Evolutionary conservation across 495 filamentous ascomycete species (phyloP).

Genomic region (Podospora pseudoanserina): DNA sequence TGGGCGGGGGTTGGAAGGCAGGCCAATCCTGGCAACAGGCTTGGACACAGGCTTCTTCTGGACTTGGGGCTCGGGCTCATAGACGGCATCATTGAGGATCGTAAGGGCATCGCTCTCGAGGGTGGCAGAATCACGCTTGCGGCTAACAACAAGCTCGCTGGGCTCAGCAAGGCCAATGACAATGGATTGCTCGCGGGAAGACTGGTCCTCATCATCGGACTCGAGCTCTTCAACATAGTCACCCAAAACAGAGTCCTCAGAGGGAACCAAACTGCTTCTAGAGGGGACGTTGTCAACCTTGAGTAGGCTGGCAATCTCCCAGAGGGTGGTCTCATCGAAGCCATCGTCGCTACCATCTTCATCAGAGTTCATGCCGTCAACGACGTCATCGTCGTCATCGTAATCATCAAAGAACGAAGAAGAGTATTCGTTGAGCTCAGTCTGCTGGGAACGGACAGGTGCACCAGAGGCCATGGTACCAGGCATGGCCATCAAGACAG

Average conservation of each 20-base stretch:
- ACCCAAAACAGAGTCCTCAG: slow-evolving; percentile 22
- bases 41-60: slow-evolving; percentile 17
- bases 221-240: slow-evolving; percentile 31
- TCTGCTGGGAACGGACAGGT: slow-evolving; percentile 27
- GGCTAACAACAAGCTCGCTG: slow-evolving; percentile 24
- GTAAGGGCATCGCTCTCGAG: slow-evolving; percentile 32
- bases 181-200: slow-evolving; percentile 25
- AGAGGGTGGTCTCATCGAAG: slow-evolving; percentile 54
- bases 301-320: slow-evolving; percentile 55
- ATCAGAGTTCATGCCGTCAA: slow-evolving; percentile 36
- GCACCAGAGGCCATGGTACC: slow-evolving; percentile 47
- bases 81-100: slow-evolving; percentile 20
- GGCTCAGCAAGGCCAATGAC: slow-evolving; percentile 31
- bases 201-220: slow-evolving; percentile 34
- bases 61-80: not conserved
- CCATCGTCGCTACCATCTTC: slow-evolving; percentile 45
- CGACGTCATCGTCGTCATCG: slow-evolving; percentile 37
- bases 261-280: slow-evolving; percentile 42
- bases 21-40: slow-evolving; percentile 16
- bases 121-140: slow-evolving; percentile 18
- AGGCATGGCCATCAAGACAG: slow-evolving; percentile 39
- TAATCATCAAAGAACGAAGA: slow-evolving; percentile 53
- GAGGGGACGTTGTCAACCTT: slow-evolving; percentile 45
- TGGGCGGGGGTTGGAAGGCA: slow-evolving; percentile 15
- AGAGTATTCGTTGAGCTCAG: slow-evolving; percentile 37